Evolutionary conservation across 371 early-diverging fungal species (phyloP).

Genomic region (Coemansia sp.): DNA sequence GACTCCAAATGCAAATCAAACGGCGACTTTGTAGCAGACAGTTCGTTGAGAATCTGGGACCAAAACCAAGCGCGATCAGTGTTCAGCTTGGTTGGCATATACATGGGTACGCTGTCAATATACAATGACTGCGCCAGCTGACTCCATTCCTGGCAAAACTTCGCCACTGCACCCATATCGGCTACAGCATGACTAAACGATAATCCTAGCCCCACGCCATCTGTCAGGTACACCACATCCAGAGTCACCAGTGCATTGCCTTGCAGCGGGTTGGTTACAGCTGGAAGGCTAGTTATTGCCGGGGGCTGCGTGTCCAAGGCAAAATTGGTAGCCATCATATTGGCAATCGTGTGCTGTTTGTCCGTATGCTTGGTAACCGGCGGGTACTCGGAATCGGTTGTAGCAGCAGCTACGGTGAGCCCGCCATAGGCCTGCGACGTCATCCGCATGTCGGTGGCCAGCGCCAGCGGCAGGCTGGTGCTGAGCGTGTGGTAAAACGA

Average conservation of each 20-base stretch:
- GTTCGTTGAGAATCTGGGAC: neutral
- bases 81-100: neutral
- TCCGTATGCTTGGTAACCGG: slow-evolving; percentile 9
- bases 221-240: slow-evolving; percentile 26
- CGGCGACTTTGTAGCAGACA: neutral
- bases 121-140: slow-evolving; percentile 1
- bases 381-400: neutral
- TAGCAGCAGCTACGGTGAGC: neutral
- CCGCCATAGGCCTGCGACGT: slow-evolving; percentile 8
- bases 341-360: slow-evolving; percentile 6
- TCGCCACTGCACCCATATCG: slow-evolving; percentile 8
- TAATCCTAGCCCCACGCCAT: slow-evolving; percentile 27
- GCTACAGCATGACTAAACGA: slow-evolving; percentile 18
- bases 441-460: slow-evolving; percentile 9
- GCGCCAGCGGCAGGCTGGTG: slow-evolving; percentile 13
- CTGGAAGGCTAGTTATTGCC: neutral
- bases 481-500: slow-evolving; percentile 20
- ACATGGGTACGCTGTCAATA: too few relatives aligned
- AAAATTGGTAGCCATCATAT: slow-evolving; percentile 14
- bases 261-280: slow-evolving; percentile 9
- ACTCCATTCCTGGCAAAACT: slow-evolving; percentile 15
- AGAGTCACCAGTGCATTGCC: slow-evolving; percentile 25
- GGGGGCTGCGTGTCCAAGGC: slow-evolving; percentile 10
- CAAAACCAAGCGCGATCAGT: slow-evolving; percentile 15
- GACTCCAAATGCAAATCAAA: slow-evolving; percentile 9